A percentile compares a stretch with the other conserved stretches of the same genome.
phyloP scores from a whole-genome alignment of 2,329 filamentous ascomycete genomes.

The Arthrobotrys sphaeroides region DNA sequence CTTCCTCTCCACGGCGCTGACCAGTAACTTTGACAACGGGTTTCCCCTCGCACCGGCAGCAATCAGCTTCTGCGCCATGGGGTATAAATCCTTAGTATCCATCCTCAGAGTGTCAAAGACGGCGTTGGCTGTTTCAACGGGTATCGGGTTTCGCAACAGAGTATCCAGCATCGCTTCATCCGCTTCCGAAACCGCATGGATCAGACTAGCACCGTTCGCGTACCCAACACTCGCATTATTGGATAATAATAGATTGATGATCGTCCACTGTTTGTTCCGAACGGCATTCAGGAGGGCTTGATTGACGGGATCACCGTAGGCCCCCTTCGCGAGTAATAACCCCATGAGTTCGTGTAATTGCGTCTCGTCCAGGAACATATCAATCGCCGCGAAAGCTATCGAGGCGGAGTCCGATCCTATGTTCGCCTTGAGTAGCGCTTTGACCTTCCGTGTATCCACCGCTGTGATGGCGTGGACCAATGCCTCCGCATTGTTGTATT shows the following conservation, averaged over 20 bases:
- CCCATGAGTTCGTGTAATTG: conserved; percentile 41
- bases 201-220: conserved; percentile 32
- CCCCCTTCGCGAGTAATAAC: conserved; percentile 39
- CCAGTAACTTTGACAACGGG: conserved; percentile 33
- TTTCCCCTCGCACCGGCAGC: conserved; percentile 28
- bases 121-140: conserved; percentile 21
- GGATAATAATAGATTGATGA: conserved; percentile 38
- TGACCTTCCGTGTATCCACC: conserved; percentile 43
- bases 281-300: conserved; percentile 44
- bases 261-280: conserved; percentile 43
- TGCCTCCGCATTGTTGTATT: conserved; percentile 43
- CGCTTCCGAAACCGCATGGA: conserved; percentile 33
- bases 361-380: conserved; percentile 42
- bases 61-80: conserved; percentile 44
- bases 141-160: conserved; percentile 27
- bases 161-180: conserved; percentile 52
- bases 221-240: conserved; percentile 34
- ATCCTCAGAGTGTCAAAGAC: conserved; percentile 32
- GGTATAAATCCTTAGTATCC: conserved; percentile 40
- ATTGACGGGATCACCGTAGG: conserved; percentile 35
- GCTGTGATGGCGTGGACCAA: conserved; percentile 45
- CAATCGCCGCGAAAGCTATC: conserved; percentile 38
- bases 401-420: conserved; percentile 32
- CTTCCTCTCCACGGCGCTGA: conserved; percentile 20
- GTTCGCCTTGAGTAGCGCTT: conserved; percentile 12